Conservation (phyloP, 257 asterid species). For the Fraxinus excelsior region DNA sequence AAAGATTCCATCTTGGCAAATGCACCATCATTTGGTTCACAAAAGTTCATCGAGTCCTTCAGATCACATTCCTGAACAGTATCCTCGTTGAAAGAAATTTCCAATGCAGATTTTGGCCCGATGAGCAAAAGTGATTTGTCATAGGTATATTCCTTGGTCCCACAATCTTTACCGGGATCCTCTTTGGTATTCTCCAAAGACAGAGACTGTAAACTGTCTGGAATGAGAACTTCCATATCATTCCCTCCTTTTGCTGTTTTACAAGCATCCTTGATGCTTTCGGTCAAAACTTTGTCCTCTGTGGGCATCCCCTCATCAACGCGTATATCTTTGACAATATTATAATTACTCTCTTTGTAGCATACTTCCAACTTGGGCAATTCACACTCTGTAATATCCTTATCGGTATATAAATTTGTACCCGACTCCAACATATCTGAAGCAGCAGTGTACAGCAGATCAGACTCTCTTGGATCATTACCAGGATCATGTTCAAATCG, state of each 20-base stretch:
- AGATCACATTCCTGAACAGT: slow-evolving; percentile 24
- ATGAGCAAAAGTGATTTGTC: slow-evolving; percentile 22
- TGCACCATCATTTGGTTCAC: slow-evolving; percentile 22
- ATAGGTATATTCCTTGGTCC: slow-evolving; percentile 28
- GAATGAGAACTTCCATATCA: slow-evolving; percentile 26
- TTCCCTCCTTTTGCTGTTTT: slow-evolving; percentile 29
- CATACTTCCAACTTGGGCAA: slow-evolving; percentile 58
- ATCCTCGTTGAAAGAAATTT: slow-evolving; percentile 25
- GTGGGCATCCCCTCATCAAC: slow-evolving; percentile 67
- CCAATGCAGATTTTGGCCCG: slow-evolving; percentile 22
- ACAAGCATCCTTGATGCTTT: slow-evolving; percentile 33
- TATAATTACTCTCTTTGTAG: slow-evolving; percentile 50
- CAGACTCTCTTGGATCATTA: slow-evolving; percentile 34
- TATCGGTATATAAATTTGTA: slow-evolving; percentile 40
- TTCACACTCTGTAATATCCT: slow-evolving; percentile 53
- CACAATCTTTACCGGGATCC: slow-evolving; percentile 30
- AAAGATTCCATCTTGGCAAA: slow-evolving; percentile 28
- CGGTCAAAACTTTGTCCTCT: slow-evolving; percentile 39
- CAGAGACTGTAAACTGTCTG: slow-evolving; percentile 27
- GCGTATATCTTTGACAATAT: slow-evolving; percentile 70
- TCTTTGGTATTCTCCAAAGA: slow-evolving; percentile 22
- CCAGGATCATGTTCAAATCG: slow-evolving; percentile 24
- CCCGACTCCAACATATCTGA: slow-evolving; percentile 32
- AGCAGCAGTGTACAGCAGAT: slow-evolving; percentile 24
- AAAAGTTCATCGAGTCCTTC: slow-evolving; percentile 29